Evolutionary conservation across 139 green algal species (phyloP), one percentile per base, ranked within the genome.

Genomic region (Coelastrella sp.): DNA sequence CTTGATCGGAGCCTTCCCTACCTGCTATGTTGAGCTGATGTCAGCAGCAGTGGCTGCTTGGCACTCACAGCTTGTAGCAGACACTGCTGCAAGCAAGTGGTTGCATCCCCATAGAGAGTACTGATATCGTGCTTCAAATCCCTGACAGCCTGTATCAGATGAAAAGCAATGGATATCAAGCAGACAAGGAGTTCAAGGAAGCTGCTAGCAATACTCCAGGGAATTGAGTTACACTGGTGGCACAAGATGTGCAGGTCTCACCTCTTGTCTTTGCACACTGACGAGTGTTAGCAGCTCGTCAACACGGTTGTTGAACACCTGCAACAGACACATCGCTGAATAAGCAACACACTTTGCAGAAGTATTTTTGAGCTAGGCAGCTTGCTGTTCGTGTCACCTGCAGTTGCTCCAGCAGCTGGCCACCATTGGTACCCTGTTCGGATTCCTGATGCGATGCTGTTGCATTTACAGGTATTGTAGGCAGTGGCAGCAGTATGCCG

Each of bases 341-440:
- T 21, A 13, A 30, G 37, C 35, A 32, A 5, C 21, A n/a, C 7
- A 17, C 17, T 34, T 13, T 23, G 45, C 11, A 9, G 11, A 57
- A 57, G 45, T 9, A 57, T 9, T 13, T 57, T 13, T 57, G 45
- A 38, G 40, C 21, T 60, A 4, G 21, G 6, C 7, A 3, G 23
- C 13, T 2, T 17, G 30, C 64, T 6, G 8, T 59, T 2, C 21
- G 3, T 37, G 19, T 51, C 21, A 71, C 75, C 75, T 82, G 75
- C 53, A 82, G 35, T 53, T 82, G 75, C 8, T 53, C 53, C 51
- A 82, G 53, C 75, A 82, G 21, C 75, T 82, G 75, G n/a, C 75
- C 57, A 53, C 32, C 53, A 34, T 41, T 68, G 75, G 45, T 80
- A 40, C 32, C 9, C 41, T 27, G 71, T 25, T 38, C 7, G 25